Conservation (phyloP, 768 basidiomycete species). For the Nidularia pulvinata region DNA sequence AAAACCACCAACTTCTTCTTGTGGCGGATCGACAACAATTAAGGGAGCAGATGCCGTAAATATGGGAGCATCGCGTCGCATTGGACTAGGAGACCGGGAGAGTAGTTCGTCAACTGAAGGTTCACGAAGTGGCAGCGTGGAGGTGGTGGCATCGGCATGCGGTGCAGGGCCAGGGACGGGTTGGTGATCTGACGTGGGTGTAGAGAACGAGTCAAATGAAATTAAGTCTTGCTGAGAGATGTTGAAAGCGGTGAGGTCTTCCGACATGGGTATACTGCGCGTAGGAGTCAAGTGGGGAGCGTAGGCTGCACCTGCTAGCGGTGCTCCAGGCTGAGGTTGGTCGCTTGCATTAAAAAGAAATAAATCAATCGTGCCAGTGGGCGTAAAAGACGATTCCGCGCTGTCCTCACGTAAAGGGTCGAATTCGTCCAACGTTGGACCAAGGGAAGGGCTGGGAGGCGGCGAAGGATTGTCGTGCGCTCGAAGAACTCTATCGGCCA, state of each 20-base stretch:
- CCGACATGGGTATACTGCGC: too few species aligned
- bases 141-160: too few species aligned
- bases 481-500: slow-evolving; percentile 65
- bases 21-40: too few species aligned
- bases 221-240: slow-evolving; percentile 14
- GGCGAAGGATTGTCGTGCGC: slow-evolving; percentile 82
- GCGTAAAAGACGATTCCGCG: too few species aligned
- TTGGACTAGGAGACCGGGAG: slow-evolving; percentile 9
- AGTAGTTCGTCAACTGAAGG: slow-evolving; percentile 25
- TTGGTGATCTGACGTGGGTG: slow-evolving; percentile 8
- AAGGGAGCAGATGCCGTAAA: too few species aligned
- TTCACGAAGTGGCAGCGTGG: neutral
- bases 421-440: neutral
- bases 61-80: neutral
- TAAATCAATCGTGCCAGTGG: too few species aligned
- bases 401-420: neutral
- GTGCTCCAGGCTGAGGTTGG: too few species aligned
- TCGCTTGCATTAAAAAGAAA: too few species aligned
- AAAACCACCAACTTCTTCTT: too few species aligned
- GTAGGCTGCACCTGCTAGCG: neutral
- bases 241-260: neutral
- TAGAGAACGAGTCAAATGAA: slow-evolving; percentile 37
- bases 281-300: neutral
- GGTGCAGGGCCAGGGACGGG: too few species aligned
- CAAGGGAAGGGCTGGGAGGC: slow-evolving; percentile 20